Base-by-base conservation (phyloP, 106 monocot species). In the Phalaenopsis equestris region DNA sequence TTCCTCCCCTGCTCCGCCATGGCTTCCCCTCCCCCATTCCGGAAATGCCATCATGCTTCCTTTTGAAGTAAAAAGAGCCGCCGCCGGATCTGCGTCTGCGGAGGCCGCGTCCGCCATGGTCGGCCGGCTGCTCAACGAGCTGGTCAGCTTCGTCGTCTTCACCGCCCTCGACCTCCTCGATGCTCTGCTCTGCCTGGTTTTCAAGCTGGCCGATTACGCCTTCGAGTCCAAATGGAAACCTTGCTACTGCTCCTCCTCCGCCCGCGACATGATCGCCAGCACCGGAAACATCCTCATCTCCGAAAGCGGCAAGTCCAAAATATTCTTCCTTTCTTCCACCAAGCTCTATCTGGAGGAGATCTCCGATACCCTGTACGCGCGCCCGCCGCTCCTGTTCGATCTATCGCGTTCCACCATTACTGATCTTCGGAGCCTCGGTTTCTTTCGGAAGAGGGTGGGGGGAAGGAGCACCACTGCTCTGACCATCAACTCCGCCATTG, bases 331-430 rank as follows among this genome's bases (percentile, higher is more conserved):
- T 38, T 84, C 77, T 72, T 90, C 84, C n/a, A 83, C 77, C 42
- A 90, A 88, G 81, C 84, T 93, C 52, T 86, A 90, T 73, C 86
- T 92, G 2, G 96, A 93, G 55, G 96, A 96, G 81, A 87, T 93
- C 48, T 96, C 96, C 72, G 96, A 96, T 76, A 96, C 96, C 0
- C 91, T 96, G 30, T 92, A 91, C 82, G 82, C 79, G 42, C 88
- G 96, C n/a, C 86, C 90, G 0, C 89, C 91, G 8, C 88, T 90
- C 16, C 79, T 90, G 23, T 88, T 81, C 64, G 52, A 52, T 12
- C 11, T 52, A 10, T 86, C 21, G 85, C 83, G 8, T 48, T 67
- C 80, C 48, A 84, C 90, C 5, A 79, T 85, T 1, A 65, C 15
- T 10, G 30, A 39, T 30, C 70, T 18, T 17, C 74, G 37, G 19